These are phyloP conservation scores for Alternaria solani DNA, from an alignment of 2,329 filamentous ascomycete species.

Conservation along the genomic window DNA sequence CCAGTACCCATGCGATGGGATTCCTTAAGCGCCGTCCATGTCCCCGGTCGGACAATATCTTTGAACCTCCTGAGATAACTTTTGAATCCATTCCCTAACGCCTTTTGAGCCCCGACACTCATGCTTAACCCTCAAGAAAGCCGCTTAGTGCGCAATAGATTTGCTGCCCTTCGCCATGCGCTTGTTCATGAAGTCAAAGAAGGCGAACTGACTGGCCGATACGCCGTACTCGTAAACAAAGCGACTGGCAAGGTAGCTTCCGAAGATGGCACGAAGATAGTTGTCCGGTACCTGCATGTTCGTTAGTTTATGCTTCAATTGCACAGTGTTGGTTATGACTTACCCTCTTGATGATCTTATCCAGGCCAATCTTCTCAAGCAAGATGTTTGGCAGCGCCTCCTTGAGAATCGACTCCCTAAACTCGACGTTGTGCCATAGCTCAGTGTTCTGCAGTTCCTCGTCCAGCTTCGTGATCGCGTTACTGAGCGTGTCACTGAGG, in stretches of 20 bases:
- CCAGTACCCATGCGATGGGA: slow-evolving; percentile 9
- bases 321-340: slow-evolving; percentile 39
- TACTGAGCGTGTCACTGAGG: slow-evolving; percentile 88
- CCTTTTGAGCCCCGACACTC: slow-evolving; percentile 1
- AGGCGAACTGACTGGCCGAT: slow-evolving; percentile 92
- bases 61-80: slow-evolving; percentile 1
- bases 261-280: slow-evolving; percentile 94
- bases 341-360: slow-evolving; percentile 83
- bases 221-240: slow-evolving; percentile 98
- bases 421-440: slow-evolving; percentile 83
- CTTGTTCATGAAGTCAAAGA: slow-evolving; percentile 83
- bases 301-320: slow-evolving; percentile 26
- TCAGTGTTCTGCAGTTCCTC: slow-evolving; percentile 95
- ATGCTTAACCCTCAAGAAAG: neutral
- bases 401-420: slow-evolving; percentile 78
- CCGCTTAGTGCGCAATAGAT: slow-evolving; percentile 12
- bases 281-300: slow-evolving; percentile 75
- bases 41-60: neutral
- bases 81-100: slow-evolving; percentile 12
- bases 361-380: slow-evolving; percentile 87
- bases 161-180: slow-evolving; percentile 51
- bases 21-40: slow-evolving; percentile 17
- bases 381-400: slow-evolving; percentile 88
- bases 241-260: slow-evolving; percentile 90
- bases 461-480: slow-evolving; percentile 94